These are phyloP conservation scores for Cardamine resedifolia DNA, from an alignment of 345 rosid species.

Conservation along the genomic window DNA sequence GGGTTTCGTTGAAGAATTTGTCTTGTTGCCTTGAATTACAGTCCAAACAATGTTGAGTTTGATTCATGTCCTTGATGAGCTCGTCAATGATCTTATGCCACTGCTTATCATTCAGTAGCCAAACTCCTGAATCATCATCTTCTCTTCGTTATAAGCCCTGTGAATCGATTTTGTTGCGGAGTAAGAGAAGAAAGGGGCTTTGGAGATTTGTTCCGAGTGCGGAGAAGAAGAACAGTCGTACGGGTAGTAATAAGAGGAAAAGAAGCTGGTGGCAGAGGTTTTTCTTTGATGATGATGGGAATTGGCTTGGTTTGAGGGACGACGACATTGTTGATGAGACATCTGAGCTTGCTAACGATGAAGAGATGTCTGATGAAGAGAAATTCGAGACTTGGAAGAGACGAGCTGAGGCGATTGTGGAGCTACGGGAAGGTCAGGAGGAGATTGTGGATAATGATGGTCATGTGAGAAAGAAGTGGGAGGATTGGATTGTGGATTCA, in stretches of 20 bases:
- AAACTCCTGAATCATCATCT: conserved; percentile 17
- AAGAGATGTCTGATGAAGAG: conserved; percentile 52
- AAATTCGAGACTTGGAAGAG: conserved; percentile 92
- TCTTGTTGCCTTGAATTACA: conserved; percentile 21
- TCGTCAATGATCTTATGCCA: conserved; percentile 53
- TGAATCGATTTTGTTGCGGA: conserved; percentile 31
- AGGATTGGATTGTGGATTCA: conserved; percentile 80
- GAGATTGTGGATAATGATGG: conserved; percentile 39
- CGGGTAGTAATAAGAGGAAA: conserved; percentile 38
- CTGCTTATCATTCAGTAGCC: conserved; percentile 46
- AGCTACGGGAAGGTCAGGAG: conserved; percentile 83
- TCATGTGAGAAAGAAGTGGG: conserved; percentile 83
- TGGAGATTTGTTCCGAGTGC: conserved; percentile 53
- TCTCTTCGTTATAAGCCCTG: conserved; percentile 22
- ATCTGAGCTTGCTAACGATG: conserved; percentile 39
- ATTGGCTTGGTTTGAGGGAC: conserved; percentile 83
- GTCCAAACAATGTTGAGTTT: conserved; percentile 50
- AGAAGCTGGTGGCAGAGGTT: conserved; percentile 86
- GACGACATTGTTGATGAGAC: conserved; percentile 53
- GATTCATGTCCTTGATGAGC: conserved; percentile 64
- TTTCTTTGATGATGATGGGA: conserved; percentile 76
- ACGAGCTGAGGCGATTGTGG: conserved; percentile 87
- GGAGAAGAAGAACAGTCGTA: conserved; percentile 34
- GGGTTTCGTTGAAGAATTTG: conserved; percentile 28
- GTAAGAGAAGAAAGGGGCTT: conserved; percentile 39